Conservation (phyloP, 805 yeast species). For the Metschnikowia lunata region DNA sequence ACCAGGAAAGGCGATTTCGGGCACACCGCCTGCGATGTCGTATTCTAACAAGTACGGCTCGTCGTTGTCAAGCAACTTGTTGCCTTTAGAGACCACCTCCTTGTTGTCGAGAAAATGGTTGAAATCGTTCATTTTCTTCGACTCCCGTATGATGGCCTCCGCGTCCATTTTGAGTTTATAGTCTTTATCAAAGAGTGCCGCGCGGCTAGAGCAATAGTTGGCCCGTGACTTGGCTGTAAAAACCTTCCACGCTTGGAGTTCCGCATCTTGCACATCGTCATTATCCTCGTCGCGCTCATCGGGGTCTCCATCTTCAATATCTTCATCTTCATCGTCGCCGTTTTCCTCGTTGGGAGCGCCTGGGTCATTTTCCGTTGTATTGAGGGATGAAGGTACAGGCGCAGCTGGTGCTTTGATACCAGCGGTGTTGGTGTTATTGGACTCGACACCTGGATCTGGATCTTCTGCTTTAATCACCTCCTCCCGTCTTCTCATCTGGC, state of each 20-base stretch:
- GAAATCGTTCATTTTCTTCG: constrained; percentile 63
- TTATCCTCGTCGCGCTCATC: constrained; percentile 34
- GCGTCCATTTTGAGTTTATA: constrained; percentile 59
- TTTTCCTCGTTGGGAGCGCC: constrained; percentile 20
- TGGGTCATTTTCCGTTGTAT: constrained; percentile 6
- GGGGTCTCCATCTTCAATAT: constrained; percentile 32
- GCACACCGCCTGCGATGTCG: constrained; percentile 77
- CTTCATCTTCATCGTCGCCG: constrained; percentile 44
- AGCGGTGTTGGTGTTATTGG: constrained; percentile 1
- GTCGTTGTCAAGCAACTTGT: constrained; percentile 48
- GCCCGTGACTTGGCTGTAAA: constrained; percentile 76
- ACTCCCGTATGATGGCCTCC: constrained; percentile 63
- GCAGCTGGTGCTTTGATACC: constrained; percentile 11
- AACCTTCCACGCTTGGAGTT: constrained; percentile 79
- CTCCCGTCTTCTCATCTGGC: constrained; percentile 36
- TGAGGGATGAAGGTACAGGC: constrained; percentile 3
- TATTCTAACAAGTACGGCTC: constrained; percentile 75
- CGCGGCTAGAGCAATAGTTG: constrained; percentile 64
- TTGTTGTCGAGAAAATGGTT: constrained; percentile 40
- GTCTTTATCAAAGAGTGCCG: constrained; percentile 57
- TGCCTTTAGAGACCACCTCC: constrained; percentile 40
- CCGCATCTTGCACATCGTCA: constrained; percentile 69
- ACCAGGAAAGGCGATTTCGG: constrained; percentile 56
- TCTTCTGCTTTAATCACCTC: constrained; percentile 31
- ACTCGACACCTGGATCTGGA: neutral